Evolutionary conservation across 805 yeast genomes (phyloP).

Genomic region (Wickerhamiella domercqiae): DNA sequence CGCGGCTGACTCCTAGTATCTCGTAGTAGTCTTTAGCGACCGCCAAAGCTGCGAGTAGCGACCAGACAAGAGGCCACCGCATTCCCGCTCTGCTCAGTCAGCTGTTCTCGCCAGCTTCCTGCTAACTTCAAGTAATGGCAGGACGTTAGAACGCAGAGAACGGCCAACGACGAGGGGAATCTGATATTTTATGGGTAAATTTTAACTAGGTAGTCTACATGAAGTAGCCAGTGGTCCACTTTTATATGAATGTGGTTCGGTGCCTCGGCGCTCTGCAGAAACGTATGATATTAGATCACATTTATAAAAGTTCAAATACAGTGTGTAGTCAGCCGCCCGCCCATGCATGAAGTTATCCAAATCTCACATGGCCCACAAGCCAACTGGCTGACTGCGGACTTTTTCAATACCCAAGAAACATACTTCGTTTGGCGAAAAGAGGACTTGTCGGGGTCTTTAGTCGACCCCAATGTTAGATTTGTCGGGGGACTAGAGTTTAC

Average conservation of each 20-base stretch:
- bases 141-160: no score
- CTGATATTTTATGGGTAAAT: no score
- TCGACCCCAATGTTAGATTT: constrained; percentile 35
- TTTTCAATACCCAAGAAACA: constrained; percentile 65
- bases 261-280: no score
- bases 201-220: no score
- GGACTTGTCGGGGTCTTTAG: constrained; percentile 17
- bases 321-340: no score
- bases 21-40: constrained; percentile 30
- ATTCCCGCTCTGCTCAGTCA: constrained; percentile 1
- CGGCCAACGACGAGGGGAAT: no score
- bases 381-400: constrained; percentile 64
- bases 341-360: constrained; percentile 62
- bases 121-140: no score
- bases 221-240: no score
- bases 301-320: no score
- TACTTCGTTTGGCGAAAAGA: constrained; percentile 36
- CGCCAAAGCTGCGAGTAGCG: constrained; percentile 3
- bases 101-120: no score
- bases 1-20: constrained; percentile 51
- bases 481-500: constrained; percentile 40
- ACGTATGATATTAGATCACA: no score
- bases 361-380: constrained; percentile 58
- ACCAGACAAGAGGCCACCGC: constrained; percentile 2
- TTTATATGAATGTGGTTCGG: no score